A percentile compares a stretch with the other conserved stretches of the same genome.
phyloP scores from a whole-genome alignment of 345 rosid genomes.

The Populus euphratica region DNA sequence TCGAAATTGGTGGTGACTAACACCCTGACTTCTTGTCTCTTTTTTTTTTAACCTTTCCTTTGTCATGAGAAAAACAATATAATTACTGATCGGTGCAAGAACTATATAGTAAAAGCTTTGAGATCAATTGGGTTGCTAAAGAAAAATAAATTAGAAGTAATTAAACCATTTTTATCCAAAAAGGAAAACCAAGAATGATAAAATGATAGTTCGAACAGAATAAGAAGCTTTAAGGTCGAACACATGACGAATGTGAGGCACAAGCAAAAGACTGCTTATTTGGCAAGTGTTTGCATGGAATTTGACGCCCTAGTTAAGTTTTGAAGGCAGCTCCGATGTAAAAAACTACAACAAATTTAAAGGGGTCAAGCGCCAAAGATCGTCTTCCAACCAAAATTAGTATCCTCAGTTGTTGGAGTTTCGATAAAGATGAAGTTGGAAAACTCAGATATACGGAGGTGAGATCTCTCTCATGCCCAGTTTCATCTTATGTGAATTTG shows the following conservation, averaged over 20 bases:
- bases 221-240: constrained; percentile 26
- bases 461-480: neutral
- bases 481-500: neutral
- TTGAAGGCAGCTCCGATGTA: neutral
- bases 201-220: neutral
- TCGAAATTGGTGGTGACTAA: neutral
- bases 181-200: neutral
- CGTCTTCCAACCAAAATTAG: neutral
- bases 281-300: constrained; percentile 36
- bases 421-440: neutral
- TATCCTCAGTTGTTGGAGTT: neutral
- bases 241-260: constrained; percentile 32
- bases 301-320: constrained; percentile 14
- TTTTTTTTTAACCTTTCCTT: neutral
- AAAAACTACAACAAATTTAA: neutral
- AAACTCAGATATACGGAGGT: neutral
- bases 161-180: neutral
- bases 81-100: neutral
- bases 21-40: too few species aligned
- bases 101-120: neutral
- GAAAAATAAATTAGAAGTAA: neutral
- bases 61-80: neutral
- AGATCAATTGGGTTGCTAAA: neutral
- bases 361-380: neutral
- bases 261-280: constrained; percentile 31